Evolutionary conservation across 768 basidiomycete genomes (phyloP).

Genomic region (Psilocybe cubensis): DNA sequence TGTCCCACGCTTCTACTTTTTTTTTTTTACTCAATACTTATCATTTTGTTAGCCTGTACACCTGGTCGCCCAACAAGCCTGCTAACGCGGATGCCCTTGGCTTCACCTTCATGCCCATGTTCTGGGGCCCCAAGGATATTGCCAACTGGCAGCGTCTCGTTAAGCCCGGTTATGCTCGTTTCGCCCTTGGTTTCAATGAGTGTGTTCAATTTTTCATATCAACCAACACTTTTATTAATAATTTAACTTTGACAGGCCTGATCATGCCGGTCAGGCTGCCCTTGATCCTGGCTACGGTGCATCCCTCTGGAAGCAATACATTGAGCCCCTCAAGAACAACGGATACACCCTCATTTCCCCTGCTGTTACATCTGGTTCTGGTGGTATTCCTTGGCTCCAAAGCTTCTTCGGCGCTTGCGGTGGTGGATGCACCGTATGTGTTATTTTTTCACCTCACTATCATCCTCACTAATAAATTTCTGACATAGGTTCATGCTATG

Average conservation of each 20-base stretch:
- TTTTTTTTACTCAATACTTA: neutral
- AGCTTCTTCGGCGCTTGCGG: conserved; percentile 57
- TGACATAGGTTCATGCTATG: conserved; percentile 52
- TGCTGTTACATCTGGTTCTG: conserved; percentile 62
- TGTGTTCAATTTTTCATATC: conserved; percentile 33
- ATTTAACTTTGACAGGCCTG: conserved; percentile 53
- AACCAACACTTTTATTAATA: neutral
- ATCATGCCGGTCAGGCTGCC: conserved; percentile 65
- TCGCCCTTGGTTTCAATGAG: conserved; percentile 76
- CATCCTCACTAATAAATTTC: neutral
- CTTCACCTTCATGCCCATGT: conserved; percentile 63
- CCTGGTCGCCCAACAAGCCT: conserved; percentile 65
- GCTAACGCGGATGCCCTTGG: conserved; percentile 43
- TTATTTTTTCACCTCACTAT: neutral
- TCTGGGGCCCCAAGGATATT: conserved; percentile 66
- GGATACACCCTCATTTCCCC: conserved; percentile 70
- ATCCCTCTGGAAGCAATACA: conserved; percentile 59
- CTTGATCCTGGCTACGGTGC: conserved; percentile 55
- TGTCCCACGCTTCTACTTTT: conserved; percentile 12
- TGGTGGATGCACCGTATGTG: conserved; percentile 55
- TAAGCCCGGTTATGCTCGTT: conserved; percentile 51
- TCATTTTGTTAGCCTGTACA: conserved; percentile 50
- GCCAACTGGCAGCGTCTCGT: conserved; percentile 50
- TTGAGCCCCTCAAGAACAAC: conserved; percentile 54
- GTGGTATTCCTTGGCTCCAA: conserved; percentile 67